Base-by-base conservation (phyloP, 2,329 filamentous ascomycete genomes). In the Fusarium irregulare region DNA sequence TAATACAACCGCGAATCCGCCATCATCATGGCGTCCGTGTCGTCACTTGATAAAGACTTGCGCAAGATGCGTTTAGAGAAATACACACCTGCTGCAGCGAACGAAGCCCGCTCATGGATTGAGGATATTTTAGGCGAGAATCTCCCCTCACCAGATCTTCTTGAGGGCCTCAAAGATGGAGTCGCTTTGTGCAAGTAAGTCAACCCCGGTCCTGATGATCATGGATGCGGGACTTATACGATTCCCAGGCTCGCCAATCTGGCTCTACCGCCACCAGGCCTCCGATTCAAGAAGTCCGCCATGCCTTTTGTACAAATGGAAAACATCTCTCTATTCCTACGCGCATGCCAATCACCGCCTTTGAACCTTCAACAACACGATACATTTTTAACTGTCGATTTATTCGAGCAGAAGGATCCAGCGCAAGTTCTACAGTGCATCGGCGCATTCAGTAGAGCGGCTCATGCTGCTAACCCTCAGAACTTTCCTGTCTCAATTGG, bases 261-360 rank as follows among this genome's bases (percentile, higher is more conserved):
- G 60, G 92, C 88, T 32, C 81, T 92, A 40, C 92, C 93, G 27
- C 88, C 91, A 18, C 92, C 93, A 1, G 91, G 91, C 32, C 88
- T 97, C 81, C 93, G 91, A 79, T 98, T 92, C 87, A 98, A 98
- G 82, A 86, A 91, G 77, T 97, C 94, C 2, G 83, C 89, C 42
- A 98, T 98, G 95, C 96, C 96, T 1, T 99, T 99, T 78, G 95
- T 98, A 42, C 96, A 99, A 81, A 98, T 98, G 94, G 96, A 99
- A 80, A 99, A 99, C 79, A 98, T 99, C 77, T 97, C 94, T 7
- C 93, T 97, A 78, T 99, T 98, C 82, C 89, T 99, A 56, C 90
- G 89, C 76, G 94, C 93, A 64, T 97, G 94, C 83, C 93, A 97
- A 80, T 84, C 88, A 53, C 89, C 92, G 27, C 96, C 96, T 1